These are phyloP conservation scores for Nemania sp. DNA, from an alignment of 2,329 filamentous ascomycete species.

Conservation along the genomic window DNA sequence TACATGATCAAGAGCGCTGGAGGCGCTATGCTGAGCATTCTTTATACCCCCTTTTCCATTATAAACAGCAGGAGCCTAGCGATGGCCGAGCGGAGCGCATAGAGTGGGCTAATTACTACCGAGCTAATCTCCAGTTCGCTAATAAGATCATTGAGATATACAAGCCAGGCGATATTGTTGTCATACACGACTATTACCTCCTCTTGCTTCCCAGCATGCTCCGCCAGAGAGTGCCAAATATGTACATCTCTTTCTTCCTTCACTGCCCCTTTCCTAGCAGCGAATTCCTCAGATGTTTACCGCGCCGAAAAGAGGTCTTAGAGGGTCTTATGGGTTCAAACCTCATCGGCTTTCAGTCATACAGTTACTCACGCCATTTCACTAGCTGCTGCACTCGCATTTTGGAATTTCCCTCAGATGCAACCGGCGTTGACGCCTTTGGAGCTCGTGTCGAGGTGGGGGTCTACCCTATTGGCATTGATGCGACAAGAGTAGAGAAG, in stretches of 20 bases:
- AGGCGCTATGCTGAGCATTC: slow-evolving; percentile 91
- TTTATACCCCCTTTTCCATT: slow-evolving; percentile 93
- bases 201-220: slow-evolving; percentile 90
- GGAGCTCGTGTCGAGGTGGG: slow-evolving; percentile 90
- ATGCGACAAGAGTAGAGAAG: slow-evolving; percentile 81
- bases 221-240: slow-evolving; percentile 84
- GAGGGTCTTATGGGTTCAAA: slow-evolving; percentile 92
- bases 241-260: slow-evolving; percentile 95
- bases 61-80: slow-evolving; percentile 92
- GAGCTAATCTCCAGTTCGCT: slow-evolving; percentile 92
- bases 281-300: slow-evolving; percentile 91
- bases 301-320: slow-evolving; percentile 87
- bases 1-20: slow-evolving; percentile 90
- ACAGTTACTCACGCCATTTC: slow-evolving; percentile 95
- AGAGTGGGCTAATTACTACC: slow-evolving; percentile 92
- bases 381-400: slow-evolving; percentile 93
- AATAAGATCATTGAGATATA: slow-evolving; percentile 89
- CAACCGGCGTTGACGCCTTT: slow-evolving; percentile 87
- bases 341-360: slow-evolving; percentile 94
- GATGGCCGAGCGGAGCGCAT: slow-evolving; percentile 84
- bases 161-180: slow-evolving; percentile 90
- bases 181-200: slow-evolving; percentile 95
- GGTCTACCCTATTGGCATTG: slow-evolving; percentile 94
- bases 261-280: slow-evolving; percentile 96
- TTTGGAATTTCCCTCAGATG: slow-evolving; percentile 88